phyloP scores from a whole-genome alignment of 495 filamentous ascomycete species.

The Tuber aestivum region DNA sequence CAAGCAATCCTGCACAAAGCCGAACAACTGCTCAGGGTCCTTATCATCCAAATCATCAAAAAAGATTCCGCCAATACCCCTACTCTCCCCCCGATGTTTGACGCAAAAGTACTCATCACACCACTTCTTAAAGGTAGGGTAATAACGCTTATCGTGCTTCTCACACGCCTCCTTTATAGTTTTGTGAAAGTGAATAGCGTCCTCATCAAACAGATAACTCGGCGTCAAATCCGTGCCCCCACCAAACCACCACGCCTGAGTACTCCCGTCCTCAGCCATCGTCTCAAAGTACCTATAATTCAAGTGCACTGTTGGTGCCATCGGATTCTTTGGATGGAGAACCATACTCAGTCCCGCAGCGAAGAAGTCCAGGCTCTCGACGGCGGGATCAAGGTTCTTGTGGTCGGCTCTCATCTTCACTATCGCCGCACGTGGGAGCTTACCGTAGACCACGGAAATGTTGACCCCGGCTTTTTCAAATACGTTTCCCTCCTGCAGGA shows the following conservation, averaged over 20 bases:
- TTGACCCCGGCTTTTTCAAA: constrained; percentile 99
- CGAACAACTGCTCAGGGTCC: constrained; percentile 83
- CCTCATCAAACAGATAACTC: constrained; percentile 90
- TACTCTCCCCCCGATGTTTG: constrained; percentile 80
- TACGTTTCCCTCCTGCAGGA: constrained; percentile 89
- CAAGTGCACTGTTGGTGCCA: constrained; percentile 94
- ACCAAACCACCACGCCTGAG: constrained; percentile 94
- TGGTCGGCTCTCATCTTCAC: constrained; percentile 91
- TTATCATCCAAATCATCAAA: constrained; percentile 95
- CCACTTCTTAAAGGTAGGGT: constrained; percentile 94
- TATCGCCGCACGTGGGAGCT: constrained; percentile 79
- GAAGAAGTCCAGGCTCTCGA: constrained; percentile 83
- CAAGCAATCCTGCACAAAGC: constrained; percentile 80
- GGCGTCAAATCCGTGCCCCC: constrained; percentile 93
- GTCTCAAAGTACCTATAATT: constrained; percentile 99
- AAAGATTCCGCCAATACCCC: constrained; percentile 94
- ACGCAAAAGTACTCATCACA: constrained; percentile 96
- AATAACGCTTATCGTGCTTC: constrained; percentile 85
- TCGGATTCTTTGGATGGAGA: constrained; percentile 86
- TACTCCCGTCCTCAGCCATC: constrained; percentile 62
- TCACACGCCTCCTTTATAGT: constrained; percentile 91
- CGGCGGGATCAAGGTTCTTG: constrained; percentile 71
- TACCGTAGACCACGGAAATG: constrained; percentile 89
- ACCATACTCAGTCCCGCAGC: constrained; percentile 89
- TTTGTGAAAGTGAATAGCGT: constrained; percentile 92